Base-by-base conservation (phyloP, 129 eudicot species). In the Flaveria linearis region DNA sequence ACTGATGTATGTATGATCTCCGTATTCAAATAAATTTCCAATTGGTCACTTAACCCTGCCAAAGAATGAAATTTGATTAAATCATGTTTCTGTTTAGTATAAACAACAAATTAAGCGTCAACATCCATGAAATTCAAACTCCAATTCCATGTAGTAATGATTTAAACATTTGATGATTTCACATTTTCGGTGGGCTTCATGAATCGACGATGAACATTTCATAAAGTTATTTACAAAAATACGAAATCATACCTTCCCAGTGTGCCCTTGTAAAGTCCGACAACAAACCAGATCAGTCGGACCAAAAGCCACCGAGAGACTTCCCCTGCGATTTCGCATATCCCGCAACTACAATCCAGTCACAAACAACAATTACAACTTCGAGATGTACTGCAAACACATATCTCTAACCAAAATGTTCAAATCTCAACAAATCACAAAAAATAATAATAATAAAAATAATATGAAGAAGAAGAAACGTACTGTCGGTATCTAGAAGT, bases 401-500 rank as follows among this genome's bases (percentile, higher is more conserved):
- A 75, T 50, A 25, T 75, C 50, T 2, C 55, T 6, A 68, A 42
- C 39, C 36, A 46, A 45, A 68, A 68, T 3, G n/a, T 42, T 50
- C 18, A 56, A 72, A 62, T 20, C 9, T 12, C 43, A 14, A 16
- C 13, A 69, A 51, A 17, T 8, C 15, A 10, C 46, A 28, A 46
- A 9, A 0, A 33, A 33, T 33, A 33, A 33, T 5, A 33, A 30
- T 30, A 30, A 30, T 4, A 30, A 30, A 0, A 30, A 5, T 0
- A 4, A 33, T n/a, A n/a, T n/a, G 39, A 33, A 33, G 39, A 33
- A 33, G 39, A 33, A 33, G 39, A n/a, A 33, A 1, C 30, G 15
- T 74, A 93, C 97, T 92, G 61, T 93, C 98, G 9, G 93, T 93
- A 49, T 93, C 97, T 42, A 93, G 96, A 68, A 93, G 93, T 36